Percentiles rank a stretch among this genome's conserved stretches.
Conservation (phyloP, 345 rosid species). For the Erysimum cheiranthoides region DNA sequence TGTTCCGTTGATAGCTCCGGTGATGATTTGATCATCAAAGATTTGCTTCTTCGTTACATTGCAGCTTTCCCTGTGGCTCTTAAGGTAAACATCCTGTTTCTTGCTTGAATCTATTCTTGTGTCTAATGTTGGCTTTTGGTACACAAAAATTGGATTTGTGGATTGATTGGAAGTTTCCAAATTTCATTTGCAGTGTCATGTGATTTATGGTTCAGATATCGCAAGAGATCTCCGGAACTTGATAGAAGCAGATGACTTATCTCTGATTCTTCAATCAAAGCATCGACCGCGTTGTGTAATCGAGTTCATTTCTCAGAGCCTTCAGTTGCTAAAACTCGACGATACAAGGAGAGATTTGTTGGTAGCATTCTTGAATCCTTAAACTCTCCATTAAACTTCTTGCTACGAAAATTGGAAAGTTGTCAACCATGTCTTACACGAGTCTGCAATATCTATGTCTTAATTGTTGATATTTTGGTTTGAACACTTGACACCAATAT, state of each 20-base stretch:
- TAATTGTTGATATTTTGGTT: background rate
- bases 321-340: conserved; percentile 63
- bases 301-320: conserved; percentile 78
- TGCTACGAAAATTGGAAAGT: background rate
- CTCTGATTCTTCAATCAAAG: conserved; percentile 67
- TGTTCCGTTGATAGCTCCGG: conserved; percentile 51
- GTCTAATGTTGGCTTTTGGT: conserved; percentile 40
- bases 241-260: conserved; percentile 82
- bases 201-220: conserved; percentile 73
- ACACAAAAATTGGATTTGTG: background rate
- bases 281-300: conserved; percentile 88
- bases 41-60: conserved; percentile 65
- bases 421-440: background rate
- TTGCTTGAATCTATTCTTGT: conserved; percentile 21
- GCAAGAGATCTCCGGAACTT: conserved; percentile 62
- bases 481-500: background rate
- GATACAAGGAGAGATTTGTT: conserved; percentile 63
- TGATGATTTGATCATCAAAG: conserved; percentile 56
- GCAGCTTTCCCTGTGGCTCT: conserved; percentile 90
- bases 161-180: conserved; percentile 2
- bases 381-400: conserved; percentile 19
- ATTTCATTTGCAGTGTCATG: conserved; percentile 69
- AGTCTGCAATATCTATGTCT: background rate
- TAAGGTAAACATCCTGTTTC: conserved; percentile 52
- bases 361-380: conserved; percentile 53